A percentile compares a stretch with the other conserved stretches of the same genome.
Conservation (phyloP, 179 eudicot genomes). For the Sideroxylon spinosum region DNA sequence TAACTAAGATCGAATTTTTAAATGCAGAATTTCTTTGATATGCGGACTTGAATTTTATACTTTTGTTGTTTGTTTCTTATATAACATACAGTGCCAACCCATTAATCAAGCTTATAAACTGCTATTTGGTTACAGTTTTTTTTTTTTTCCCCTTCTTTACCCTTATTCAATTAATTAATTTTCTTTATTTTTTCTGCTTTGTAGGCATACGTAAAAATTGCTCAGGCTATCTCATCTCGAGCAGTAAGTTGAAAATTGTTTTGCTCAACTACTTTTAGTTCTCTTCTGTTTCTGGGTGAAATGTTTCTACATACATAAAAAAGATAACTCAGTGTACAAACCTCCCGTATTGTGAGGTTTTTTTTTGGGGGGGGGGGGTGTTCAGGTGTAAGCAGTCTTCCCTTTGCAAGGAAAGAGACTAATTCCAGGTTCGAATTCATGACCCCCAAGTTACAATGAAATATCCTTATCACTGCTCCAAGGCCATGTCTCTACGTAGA, state of each 20-base stretch:
- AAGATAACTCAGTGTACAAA: too few species aligned
- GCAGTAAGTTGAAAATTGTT: constrained; percentile 55
- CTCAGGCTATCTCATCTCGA: constrained; percentile 96
- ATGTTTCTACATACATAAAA: neutral
- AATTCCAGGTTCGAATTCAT: too few species aligned
- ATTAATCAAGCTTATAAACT: constrained; percentile 1
- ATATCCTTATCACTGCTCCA: too few species aligned
- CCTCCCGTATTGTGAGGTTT: too few species aligned
- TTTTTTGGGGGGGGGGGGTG: too few species aligned
- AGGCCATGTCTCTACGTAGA: neutral
- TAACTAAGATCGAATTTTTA: neutral
- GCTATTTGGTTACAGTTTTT: neutral
- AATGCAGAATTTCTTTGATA: neutral
- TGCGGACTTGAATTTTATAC: too few species aligned
- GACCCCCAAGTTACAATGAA: too few species aligned
- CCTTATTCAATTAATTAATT: neutral
- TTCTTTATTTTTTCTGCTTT: constrained; percentile 15
- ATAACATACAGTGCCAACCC: neutral
- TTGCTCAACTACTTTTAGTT: neutral
- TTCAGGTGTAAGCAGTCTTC: too few species aligned
- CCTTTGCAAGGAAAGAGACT: too few species aligned
- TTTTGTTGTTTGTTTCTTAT: too few species aligned
- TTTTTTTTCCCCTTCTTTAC: neutral
- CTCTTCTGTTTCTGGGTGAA: neutral
- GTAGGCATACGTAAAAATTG: constrained; percentile 98